phyloP scores from a whole-genome alignment of 768 basidiomycete species.

The Cystobasidium ongulense region DNA sequence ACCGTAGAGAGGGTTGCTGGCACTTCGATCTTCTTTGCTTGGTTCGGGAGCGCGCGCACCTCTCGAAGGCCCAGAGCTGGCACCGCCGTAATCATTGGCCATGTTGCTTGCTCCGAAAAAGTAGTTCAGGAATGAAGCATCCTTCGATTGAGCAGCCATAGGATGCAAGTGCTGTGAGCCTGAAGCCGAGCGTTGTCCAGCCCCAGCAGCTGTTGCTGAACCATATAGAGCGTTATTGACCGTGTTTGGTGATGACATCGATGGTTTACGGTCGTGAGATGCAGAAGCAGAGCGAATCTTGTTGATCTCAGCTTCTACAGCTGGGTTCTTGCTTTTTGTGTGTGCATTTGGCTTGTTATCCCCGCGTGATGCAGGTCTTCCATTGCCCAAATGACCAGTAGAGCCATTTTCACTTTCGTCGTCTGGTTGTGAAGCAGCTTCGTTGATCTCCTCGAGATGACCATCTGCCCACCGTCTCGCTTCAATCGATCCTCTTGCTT shows the following conservation, averaged over 20 bases:
- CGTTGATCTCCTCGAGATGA: constrained; percentile 20
- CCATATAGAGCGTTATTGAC: constrained; percentile 32
- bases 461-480: constrained; percentile 12
- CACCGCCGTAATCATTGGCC: constrained; percentile 43
- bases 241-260: constrained; percentile 46
- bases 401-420: constrained; percentile 8
- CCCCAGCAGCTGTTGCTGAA: constrained; percentile 37
- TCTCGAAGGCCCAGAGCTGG: background rate
- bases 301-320: constrained; percentile 44
- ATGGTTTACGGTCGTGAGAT: constrained; percentile 61
- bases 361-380: background rate
- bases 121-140: constrained; percentile 78
- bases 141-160: constrained; percentile 26
- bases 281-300: constrained; percentile 66
- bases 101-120: constrained; percentile 84
- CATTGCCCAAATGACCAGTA: constrained; percentile 15
- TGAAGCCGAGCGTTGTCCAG: constrained; percentile 39
- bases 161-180: constrained; percentile 28
- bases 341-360: background rate
- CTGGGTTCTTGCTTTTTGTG: background rate
- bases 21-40: background rate
- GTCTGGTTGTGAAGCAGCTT: constrained; percentile 1
- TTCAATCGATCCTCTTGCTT: constrained; percentile 8
- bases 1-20: constrained; percentile 43
- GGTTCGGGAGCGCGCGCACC: background rate